Percentiles rank a stretch among this genome's conserved stretches.
These are phyloP conservation scores for Fusarium sp. DNA, from an alignment of 2,329 filamentous ascomycete genomes.

Conservation along the genomic window DNA sequence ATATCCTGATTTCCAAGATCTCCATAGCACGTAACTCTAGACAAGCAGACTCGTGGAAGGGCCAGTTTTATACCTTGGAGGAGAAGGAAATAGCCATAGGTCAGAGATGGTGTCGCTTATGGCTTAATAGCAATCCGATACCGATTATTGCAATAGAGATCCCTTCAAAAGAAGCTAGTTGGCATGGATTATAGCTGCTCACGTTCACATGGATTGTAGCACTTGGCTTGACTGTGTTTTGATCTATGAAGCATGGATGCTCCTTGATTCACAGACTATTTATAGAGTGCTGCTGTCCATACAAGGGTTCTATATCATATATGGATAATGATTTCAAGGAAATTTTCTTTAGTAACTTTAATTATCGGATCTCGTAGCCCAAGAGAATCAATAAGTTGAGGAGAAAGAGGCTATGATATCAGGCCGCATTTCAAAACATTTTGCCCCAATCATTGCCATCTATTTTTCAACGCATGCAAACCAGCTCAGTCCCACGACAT, in stretches of 20 bases:
- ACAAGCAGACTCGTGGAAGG: neutral
- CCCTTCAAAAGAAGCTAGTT: neutral
- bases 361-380: neutral
- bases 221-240: neutral
- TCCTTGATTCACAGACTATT: neutral
- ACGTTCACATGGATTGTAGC: neutral
- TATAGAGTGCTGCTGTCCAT: no score
- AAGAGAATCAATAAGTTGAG: neutral
- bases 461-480: neutral
- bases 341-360: neutral
- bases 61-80: neutral
- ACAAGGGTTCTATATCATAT: no score
- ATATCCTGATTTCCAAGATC: neutral
- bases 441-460: neutral
- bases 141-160: neutral
- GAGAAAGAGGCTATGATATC: neutral
- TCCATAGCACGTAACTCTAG: neutral
- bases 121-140: neutral
- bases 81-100: neutral
- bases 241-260: neutral
- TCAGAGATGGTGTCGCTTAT: neutral
- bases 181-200: neutral
- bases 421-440: neutral
- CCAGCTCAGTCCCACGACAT: conserved; percentile 41
- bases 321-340: neutral